Evolutionary conservation across 495 filamentous ascomycete genomes (phyloP), one percentile per base, ranked within the genome.

Genomic region (Penicillium taxi): DNA sequence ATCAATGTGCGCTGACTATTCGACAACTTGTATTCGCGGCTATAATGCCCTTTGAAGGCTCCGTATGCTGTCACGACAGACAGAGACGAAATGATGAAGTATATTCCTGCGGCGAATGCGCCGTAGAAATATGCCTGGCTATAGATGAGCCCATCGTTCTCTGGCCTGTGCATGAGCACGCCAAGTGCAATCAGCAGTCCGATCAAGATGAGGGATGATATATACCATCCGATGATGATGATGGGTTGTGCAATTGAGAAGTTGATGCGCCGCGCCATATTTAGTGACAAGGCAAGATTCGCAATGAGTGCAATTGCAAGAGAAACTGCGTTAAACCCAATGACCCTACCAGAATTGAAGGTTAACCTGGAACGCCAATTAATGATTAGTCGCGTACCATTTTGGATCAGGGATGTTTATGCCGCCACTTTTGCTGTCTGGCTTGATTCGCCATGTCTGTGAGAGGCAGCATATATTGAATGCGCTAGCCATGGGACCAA

Each of bases 61-160:
- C 84, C 83, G 43, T 68, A 68, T 13, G 81, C 75, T 1, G 86
- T 94, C 3, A 82, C 44, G 0, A 75, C 52, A 70, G 93, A 78
- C 29, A 93, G 60, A 0, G 69, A 69, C 3, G 84, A 74, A 12
- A 89, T 77, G 17, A 87, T 60, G 39, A 84, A 84, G 57, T 93
- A 94, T 13, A 93, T 53, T 0, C 65, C 66, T 9, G 86, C 82
- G 6, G 88, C 80, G 35, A 85, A 81, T 21, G 86, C 72, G 23
- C 67, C 86, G 48, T 93, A 93, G 58, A 84, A 94, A 48, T 79
- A 93, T 3, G 81, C 78, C 60, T 90, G 82, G 0, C 82, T 59
- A 17, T 53, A 58, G 4, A 48, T 19, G 32, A 7, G 32, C 12
- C 35, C 46, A 1, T 37, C 21, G 15, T 53, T 45, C 17, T 47